Conservation (phyloP, 2,329 filamentous ascomycete species). For the Fusarium piperis region DNA sequence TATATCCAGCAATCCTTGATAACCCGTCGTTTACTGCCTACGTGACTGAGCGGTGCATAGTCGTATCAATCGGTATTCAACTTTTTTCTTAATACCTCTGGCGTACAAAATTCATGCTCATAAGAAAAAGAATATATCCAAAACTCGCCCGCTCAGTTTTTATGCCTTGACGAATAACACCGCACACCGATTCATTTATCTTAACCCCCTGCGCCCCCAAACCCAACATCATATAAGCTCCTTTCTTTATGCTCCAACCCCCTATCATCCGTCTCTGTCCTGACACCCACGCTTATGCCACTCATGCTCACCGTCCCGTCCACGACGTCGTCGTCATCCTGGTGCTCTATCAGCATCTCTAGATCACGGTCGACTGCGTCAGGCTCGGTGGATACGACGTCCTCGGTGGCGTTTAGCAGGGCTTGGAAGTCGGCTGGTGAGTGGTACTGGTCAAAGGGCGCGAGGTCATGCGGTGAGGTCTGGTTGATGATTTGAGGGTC, state of each 20-base stretch:
- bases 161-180: neutral
- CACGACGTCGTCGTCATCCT: constrained; percentile 51
- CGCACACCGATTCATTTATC: neutral
- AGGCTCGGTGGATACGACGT: constrained; percentile 46
- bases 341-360: constrained; percentile 62
- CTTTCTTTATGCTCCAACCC: constrained; percentile 37
- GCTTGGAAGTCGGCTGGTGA: constrained; percentile 63
- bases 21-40: neutral
- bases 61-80: neutral
- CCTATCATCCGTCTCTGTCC: constrained; percentile 18
- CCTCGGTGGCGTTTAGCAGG: constrained; percentile 59
- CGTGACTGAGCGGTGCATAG: neutral
- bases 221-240: constrained; percentile 44
- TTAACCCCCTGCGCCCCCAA: constrained; percentile 36
- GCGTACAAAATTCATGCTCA: constrained; percentile 12
- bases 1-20: neutral
- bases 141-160: constrained; percentile 32
- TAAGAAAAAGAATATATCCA: constrained; percentile 5
- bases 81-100: neutral
- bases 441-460: constrained; percentile 53
- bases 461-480: constrained; percentile 43
- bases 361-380: constrained; percentile 60
- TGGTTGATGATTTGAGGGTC: constrained; percentile 66
- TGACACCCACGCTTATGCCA: constrained; percentile 22
- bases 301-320: constrained; percentile 31